Evolutionary conservation across 2,329 filamentous ascomycete genomes (phyloP).

Genomic region (Mycosphaerelloides madeirae): DNA sequence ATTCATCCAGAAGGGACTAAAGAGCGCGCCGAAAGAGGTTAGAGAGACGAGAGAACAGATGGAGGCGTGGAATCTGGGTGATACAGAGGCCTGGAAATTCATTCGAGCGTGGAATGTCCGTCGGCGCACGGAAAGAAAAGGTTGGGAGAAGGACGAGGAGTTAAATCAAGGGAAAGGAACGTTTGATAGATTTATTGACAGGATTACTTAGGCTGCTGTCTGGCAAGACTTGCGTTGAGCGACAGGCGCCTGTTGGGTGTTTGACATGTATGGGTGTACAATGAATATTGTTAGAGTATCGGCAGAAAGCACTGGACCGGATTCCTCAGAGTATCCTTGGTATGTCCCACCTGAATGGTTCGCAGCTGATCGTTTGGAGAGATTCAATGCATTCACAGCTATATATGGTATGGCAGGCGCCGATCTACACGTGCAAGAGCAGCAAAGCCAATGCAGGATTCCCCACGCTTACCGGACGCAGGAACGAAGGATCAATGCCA

Average conservation of each 20-base stretch:
- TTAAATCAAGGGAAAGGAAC: slow-evolving; percentile 56
- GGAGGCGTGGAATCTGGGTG: slow-evolving; percentile 56
- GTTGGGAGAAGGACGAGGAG: slow-evolving; percentile 67
- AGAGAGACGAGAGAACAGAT: slow-evolving; percentile 40
- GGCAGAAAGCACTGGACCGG: background rate
- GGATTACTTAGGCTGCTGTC: slow-evolving; percentile 6
- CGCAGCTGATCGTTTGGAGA: too few species aligned
- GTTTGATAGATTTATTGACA: slow-evolving; percentile 35
- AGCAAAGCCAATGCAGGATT: too few species aligned
- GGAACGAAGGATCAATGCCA: too few species aligned
- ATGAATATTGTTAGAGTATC: background rate
- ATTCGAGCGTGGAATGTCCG: slow-evolving; percentile 63
- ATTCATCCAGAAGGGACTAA: slow-evolving; percentile 9
- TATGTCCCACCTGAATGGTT: too few species aligned
- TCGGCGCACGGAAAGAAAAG: slow-evolving; percentile 56
- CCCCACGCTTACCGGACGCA: too few species aligned
- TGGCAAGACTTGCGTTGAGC: too few species aligned
- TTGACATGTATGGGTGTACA: too few species aligned
- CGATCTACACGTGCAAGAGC: too few species aligned
- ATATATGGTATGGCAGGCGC: too few species aligned
- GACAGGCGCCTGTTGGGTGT: too few species aligned
- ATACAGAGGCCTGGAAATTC: slow-evolving; percentile 75
- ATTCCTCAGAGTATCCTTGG: too few species aligned
- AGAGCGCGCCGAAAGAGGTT: slow-evolving; percentile 8
- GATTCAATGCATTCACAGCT: too few species aligned